phyloP scores from a whole-genome alignment of 192 early-diverging fungal species.

The Entrophospora sp. region DNA sequence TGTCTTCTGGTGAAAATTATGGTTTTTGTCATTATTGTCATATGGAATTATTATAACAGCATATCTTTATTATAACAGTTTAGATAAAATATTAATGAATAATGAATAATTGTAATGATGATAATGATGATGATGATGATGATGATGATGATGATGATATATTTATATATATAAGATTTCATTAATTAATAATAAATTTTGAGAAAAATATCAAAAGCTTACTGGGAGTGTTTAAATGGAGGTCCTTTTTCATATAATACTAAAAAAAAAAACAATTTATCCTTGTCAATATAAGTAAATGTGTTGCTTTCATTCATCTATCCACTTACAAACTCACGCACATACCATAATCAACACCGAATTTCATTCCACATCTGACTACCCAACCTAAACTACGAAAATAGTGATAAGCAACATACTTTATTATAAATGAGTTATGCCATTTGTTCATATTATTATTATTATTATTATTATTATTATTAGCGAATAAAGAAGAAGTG shows the following conservation, averaged over 20 bases:
- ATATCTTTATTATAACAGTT: too few relatives aligned
- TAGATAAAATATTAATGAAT: too few relatives aligned
- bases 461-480: background rate
- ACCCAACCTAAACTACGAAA: constrained; percentile 79
- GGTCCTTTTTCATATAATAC: constrained; percentile 52
- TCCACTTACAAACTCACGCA: background rate
- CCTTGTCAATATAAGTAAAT: background rate
- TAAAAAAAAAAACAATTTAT: constrained; percentile 10
- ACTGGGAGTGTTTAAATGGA: constrained; percentile 50
- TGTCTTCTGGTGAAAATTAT: too few relatives aligned
- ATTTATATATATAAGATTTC: too few relatives aligned
- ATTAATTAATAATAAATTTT: background rate
- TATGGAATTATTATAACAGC: background rate
- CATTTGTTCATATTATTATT: background rate
- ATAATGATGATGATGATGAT: background rate
- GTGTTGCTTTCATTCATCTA: background rate
- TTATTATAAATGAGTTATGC: constrained; percentile 45
- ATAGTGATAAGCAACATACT: constrained; percentile 76
- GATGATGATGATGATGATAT: background rate
- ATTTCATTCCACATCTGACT: constrained; percentile 75
- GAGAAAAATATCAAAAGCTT: background rate
- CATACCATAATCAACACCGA: constrained; percentile 67
- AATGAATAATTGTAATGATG: background rate
- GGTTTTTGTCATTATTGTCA: background rate
- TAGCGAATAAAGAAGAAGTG: background rate